These are phyloP conservation scores for Chondrus crispus DNA, from an alignment of 23 red algal species.

Conservation along the genomic window DNA sequence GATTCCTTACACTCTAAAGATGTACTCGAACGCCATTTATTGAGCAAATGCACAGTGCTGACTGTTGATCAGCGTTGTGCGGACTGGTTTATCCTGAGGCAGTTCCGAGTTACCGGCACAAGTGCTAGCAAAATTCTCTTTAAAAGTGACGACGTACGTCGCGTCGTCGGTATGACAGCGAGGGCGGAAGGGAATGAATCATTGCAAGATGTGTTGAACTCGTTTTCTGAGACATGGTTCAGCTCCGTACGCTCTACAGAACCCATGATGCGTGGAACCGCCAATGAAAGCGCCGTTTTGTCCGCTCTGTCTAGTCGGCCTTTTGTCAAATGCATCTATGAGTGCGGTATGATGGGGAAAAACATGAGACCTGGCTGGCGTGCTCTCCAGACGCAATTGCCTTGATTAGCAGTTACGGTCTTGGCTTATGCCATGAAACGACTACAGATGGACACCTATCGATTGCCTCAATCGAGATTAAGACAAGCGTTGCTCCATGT, in stretches of 20 bases:
- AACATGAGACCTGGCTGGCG: not conserved
- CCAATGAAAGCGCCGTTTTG: slow-evolving; percentile 18
- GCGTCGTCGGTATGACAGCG: not conserved
- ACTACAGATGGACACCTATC: not conserved
- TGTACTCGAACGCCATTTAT: not conserved
- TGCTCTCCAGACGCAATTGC: slow-evolving; percentile 12
- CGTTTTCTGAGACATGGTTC: not conserved
- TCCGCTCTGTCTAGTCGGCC: not conserved
- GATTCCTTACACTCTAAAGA: not conserved
- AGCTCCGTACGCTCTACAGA: not conserved
- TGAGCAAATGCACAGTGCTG: not conserved
- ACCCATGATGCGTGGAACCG: slow-evolving; percentile 3
- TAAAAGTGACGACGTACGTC: not conserved
- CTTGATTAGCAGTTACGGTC: not conserved
- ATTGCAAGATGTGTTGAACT: not conserved
- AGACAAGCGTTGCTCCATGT: slow-evolving; percentile 1
- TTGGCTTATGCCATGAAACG: too few species aligned
- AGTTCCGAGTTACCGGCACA: not conserved
- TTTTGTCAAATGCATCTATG: not conserved
- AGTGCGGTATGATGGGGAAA: not conserved
- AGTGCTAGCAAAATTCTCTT: not conserved
- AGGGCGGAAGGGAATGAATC: not conserved
- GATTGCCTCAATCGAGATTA: slow-evolving; percentile 1
- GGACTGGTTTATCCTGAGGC: not conserved
- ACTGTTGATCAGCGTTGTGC: not conserved